phyloP scores from a whole-genome alignment of 164 flowering plant species.

The Vitis vinifera region DNA sequence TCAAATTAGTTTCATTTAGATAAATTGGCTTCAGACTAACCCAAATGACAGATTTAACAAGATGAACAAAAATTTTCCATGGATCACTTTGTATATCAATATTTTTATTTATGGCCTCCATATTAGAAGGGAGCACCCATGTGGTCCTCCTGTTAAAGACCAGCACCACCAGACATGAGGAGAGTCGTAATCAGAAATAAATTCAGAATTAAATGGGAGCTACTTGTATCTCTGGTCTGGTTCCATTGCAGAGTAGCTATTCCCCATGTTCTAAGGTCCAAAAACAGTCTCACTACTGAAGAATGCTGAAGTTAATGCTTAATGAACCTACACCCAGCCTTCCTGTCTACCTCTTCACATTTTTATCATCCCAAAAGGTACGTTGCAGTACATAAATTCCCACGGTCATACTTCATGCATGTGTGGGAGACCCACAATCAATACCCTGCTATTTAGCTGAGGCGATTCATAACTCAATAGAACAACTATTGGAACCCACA shows the following conservation, averaged over 20 bases:
- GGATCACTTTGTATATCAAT: neutral
- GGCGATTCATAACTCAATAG: too few species aligned
- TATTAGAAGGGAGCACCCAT: constrained; percentile 3
- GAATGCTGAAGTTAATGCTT: constrained; percentile 15
- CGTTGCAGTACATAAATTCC: neutral
- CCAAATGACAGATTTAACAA: too few species aligned
- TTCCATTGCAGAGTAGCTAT: constrained; percentile 6
- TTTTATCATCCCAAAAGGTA: neutral
- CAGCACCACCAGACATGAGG: neutral
- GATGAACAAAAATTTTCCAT: too few species aligned
- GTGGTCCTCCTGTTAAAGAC: constrained; percentile 17
- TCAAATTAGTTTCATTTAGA: too few species aligned
- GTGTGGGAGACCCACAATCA: too few species aligned
- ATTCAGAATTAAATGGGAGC: constrained; percentile 7
- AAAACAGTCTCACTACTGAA: constrained; percentile 3
- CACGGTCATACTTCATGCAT: neutral
- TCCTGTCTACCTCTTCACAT: constrained; percentile 1
- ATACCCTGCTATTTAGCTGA: too few species aligned
- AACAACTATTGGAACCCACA: too few species aligned
- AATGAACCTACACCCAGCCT: constrained; percentile 15
- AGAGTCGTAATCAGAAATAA: constrained; percentile 5
- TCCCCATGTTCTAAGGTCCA: constrained; percentile 34
- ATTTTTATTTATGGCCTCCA: neutral
- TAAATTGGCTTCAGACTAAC: too few species aligned
- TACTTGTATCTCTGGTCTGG: constrained; percentile 19